Evolutionary conservation across 371 early-diverging fungal species (phyloP).

Genomic region (Mucor plumbeus): DNA sequence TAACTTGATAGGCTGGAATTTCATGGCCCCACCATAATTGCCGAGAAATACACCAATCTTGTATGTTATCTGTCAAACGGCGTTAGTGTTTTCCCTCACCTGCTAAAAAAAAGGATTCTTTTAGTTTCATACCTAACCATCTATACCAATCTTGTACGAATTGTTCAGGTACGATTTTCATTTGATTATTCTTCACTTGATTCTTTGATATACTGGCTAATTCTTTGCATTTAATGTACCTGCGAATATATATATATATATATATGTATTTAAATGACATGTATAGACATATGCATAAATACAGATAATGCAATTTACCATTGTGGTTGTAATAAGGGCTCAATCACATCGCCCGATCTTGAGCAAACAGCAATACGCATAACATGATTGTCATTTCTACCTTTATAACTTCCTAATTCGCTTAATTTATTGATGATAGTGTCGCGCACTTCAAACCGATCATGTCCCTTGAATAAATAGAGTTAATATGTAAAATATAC

Average conservation of each 20-base stretch:
- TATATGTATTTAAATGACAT: too few species aligned
- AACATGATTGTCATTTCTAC: slow-evolving; percentile 80
- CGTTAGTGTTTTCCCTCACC: slow-evolving; percentile 1
- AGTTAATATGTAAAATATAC: neutral
- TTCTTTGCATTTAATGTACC: slow-evolving; percentile 87
- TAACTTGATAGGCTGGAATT: slow-evolving; percentile 95
- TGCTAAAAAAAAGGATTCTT: neutral
- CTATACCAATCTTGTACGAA: slow-evolving; percentile 89
- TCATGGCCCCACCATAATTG: slow-evolving; percentile 99
- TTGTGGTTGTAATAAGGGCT: slow-evolving; percentile 96
- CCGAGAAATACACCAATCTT: slow-evolving; percentile 99
- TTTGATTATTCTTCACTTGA: slow-evolving; percentile 72
- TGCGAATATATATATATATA: slow-evolving; percentile 11
- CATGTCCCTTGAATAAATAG: slow-evolving; percentile 50
- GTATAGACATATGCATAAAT: neutral
- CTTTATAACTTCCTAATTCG: slow-evolving; percentile 69
- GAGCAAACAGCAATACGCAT: slow-evolving; percentile 90
- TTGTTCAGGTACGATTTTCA: slow-evolving; percentile 83
- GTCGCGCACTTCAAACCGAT: slow-evolving; percentile 87
- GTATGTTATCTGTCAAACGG: slow-evolving; percentile 71
- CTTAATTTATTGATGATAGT: slow-evolving; percentile 71
- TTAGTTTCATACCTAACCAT: slow-evolving; percentile 83
- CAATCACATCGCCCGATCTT: slow-evolving; percentile 96
- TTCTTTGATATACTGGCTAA: slow-evolving; percentile 79
- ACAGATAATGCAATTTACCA: slow-evolving; percentile 76